Evolutionary conservation across 805 yeast genomes (phyloP).

Genomic region (Lipomyces starkeyi): DNA sequence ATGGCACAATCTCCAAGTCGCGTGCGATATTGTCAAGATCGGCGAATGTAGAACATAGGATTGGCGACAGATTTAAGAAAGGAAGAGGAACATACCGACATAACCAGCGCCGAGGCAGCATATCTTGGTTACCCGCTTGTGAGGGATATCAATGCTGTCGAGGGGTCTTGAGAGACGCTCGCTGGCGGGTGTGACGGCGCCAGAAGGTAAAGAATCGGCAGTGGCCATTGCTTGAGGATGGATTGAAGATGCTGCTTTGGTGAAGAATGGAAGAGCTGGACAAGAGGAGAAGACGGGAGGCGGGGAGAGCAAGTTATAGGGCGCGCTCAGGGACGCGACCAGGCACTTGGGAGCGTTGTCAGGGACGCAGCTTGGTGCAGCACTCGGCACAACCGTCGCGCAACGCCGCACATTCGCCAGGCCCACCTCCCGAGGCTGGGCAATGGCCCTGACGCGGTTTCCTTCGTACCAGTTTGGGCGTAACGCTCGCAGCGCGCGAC

Average conservation of each 20-base stretch:
- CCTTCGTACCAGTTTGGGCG: neutral
- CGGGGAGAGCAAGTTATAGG: conserved; percentile 1
- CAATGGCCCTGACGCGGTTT: neutral
- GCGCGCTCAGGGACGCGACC: conserved; percentile 9
- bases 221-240: conserved; percentile 13
- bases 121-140: conserved; percentile 40
- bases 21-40: too few species aligned
- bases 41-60: neutral
- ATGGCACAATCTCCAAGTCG: too few species aligned
- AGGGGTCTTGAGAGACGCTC: conserved; percentile 34
- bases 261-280: neutral
- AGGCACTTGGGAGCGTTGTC: neutral
- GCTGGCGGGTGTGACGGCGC: conserved; percentile 32
- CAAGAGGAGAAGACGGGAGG: conserved; percentile 3
- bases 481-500: neutral
- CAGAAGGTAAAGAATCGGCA: conserved; percentile 18
- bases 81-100: conserved; percentile 35
- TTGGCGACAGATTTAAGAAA: conserved; percentile 1
- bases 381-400: conserved; percentile 17
- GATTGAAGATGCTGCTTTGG: neutral
- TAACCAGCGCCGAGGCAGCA: conserved; percentile 46
- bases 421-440: neutral
- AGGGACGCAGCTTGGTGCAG: conserved; percentile 6
- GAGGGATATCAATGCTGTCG: conserved; percentile 31
- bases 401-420: conserved; percentile 10